These are phyloP conservation scores for Theobroma grandiflorum DNA, from an alignment of 441 rosid species.

Conservation along the genomic window DNA sequence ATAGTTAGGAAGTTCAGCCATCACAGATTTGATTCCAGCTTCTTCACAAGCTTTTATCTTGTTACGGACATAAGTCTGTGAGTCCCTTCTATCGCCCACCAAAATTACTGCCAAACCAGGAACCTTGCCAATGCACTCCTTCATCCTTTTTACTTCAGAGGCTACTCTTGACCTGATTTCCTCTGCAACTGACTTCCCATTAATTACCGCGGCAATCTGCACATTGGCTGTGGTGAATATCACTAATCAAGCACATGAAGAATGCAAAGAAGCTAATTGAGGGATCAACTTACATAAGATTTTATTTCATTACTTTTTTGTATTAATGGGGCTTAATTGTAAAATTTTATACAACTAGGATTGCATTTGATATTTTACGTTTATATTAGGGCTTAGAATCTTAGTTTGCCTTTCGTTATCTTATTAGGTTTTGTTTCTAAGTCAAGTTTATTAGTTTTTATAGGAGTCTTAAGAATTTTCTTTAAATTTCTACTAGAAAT, in stretches of 20 bases:
- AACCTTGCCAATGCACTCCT: constrained; percentile 64
- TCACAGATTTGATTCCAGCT: constrained; percentile 76
- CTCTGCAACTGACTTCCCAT: constrained; percentile 85
- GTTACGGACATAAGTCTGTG: constrained; percentile 81
- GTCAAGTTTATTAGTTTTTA: background rate
- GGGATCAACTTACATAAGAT: background rate
- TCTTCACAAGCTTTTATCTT: constrained; percentile 88
- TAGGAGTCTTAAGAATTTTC: background rate
- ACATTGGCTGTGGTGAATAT: constrained; percentile 46
- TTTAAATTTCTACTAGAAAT: background rate
- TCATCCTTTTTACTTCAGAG: constrained; percentile 74
- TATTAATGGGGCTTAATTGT: background rate
- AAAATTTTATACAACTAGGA: background rate
- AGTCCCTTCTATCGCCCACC: constrained; percentile 87
- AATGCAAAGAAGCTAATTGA: constrained; percentile 3
- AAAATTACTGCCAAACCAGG: constrained; percentile 93
- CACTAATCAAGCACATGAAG: constrained; percentile 23
- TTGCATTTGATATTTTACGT: background rate
- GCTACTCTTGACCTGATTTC: constrained; percentile 68
- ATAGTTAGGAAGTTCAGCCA: constrained; percentile 60
- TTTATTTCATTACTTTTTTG: background rate
- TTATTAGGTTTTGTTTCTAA: background rate
- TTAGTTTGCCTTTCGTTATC: background rate
- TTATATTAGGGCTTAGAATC: background rate
- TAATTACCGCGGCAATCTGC: constrained; percentile 58